Conservation (phyloP, 768 basidiomycete species). For the Xerocomellus chrysenteron region DNA sequence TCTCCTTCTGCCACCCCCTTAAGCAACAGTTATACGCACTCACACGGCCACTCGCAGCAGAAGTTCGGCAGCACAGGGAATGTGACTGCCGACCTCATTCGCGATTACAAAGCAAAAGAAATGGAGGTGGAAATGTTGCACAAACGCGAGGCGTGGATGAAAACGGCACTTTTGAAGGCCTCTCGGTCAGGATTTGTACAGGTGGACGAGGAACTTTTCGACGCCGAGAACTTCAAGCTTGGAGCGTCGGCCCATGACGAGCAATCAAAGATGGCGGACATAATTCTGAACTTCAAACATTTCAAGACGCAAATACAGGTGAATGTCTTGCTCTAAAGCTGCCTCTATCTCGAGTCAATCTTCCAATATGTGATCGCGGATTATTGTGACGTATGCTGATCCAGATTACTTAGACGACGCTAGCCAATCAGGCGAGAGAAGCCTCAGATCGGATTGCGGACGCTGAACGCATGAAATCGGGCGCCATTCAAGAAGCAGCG, state of each 20-base stretch:
- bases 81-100: conserved; percentile 70
- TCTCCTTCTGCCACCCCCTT: conserved; percentile 42
- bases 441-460: conserved; percentile 78
- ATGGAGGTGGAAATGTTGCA: conserved; percentile 73
- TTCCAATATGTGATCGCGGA: background rate
- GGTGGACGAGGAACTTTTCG: conserved; percentile 50
- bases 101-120: conserved; percentile 82
- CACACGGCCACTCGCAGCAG: conserved; percentile 35
- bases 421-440: conserved; percentile 72
- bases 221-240: conserved; percentile 34
- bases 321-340: conserved; percentile 21
- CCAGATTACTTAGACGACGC: conserved; percentile 48
- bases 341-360: background rate
- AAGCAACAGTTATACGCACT: conserved; percentile 48
- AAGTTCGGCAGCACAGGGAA: conserved; percentile 60
- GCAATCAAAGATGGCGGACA: conserved; percentile 58
- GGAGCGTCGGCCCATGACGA: conserved; percentile 38
- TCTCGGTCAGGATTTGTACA: conserved; percentile 76
- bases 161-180: conserved; percentile 73
- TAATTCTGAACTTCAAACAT: conserved; percentile 82
- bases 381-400: conserved; percentile 11
- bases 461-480: conserved; percentile 71
- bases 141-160: conserved; percentile 85
- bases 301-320: conserved; percentile 88
- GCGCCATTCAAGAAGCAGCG: conserved; percentile 90